phyloP scores from a whole-genome alignment of 164 flowering plant genomes.

The Piper betle region DNA sequence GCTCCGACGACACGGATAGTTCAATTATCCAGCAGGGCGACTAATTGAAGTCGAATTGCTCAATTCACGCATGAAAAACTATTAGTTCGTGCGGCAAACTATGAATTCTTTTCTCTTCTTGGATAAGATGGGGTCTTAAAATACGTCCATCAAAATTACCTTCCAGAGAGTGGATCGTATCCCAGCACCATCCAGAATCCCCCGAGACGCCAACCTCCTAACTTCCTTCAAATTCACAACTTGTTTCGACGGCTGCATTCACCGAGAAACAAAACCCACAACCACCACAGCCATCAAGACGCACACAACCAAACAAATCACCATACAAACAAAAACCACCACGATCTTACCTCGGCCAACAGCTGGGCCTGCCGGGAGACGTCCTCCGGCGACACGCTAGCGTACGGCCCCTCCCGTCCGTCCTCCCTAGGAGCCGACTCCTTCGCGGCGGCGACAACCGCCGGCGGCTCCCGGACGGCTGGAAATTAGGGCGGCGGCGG shows the following conservation, averaged over 20 bases:
- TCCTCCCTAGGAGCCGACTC: conserved; percentile 2
- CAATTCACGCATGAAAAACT: too few relatives aligned
- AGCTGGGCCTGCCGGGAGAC: conserved; percentile 55
- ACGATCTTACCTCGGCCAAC: conserved; percentile 46
- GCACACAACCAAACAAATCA: not conserved
- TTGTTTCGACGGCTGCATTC: conserved; percentile 56
- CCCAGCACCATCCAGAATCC: conserved; percentile 77
- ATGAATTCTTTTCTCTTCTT: not conserved
- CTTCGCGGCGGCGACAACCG: not conserved
- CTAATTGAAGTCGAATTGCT: too few relatives aligned
- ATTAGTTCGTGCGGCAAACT: not conserved
- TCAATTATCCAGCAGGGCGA: too few relatives aligned
- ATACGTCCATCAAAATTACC: conserved; percentile 21
- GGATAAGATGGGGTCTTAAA: not conserved
- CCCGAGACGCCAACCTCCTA: conserved; percentile 65
- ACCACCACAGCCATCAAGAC: not conserved
- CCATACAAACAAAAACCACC: not conserved
- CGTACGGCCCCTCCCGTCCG: conserved; percentile 8
- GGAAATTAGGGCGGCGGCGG: conserved; percentile 8
- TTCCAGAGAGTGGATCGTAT: conserved; percentile 87
- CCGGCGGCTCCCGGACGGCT: conserved; percentile 14
- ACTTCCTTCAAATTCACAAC: conserved; percentile 54
- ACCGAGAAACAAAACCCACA: not conserved
- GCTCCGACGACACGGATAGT: too few relatives aligned
- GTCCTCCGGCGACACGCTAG: conserved; percentile 36